Percentiles rank a stretch among this genome's conserved stretches.
phyloP scores from a whole-genome alignment of 1,284 basidiomycete genomes.

The Limonomyces culmigenus region DNA sequence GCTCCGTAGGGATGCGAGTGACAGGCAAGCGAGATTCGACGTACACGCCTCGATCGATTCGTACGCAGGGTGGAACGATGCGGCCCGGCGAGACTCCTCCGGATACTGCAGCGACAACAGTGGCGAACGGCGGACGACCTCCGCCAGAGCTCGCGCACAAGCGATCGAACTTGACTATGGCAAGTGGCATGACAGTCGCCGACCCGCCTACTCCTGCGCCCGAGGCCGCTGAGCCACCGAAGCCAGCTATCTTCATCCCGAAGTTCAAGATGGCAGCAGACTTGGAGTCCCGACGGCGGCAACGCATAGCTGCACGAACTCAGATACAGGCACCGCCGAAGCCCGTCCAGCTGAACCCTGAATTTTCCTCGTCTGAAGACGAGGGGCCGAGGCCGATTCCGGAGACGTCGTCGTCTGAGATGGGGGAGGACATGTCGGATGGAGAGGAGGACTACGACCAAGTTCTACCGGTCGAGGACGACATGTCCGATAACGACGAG shows the following conservation, averaged over 20 bases:
- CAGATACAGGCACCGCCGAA: constrained; percentile 6
- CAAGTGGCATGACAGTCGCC: constrained; percentile 7
- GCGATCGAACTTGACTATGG: neutral
- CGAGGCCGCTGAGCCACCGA: constrained; percentile 5
- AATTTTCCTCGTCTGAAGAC: constrained; percentile 26
- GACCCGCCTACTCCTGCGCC: constrained; percentile 3
- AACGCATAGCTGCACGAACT: constrained; percentile 30
- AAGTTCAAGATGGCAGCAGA: constrained; percentile 63
- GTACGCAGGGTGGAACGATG: too few species aligned
- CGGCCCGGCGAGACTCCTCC: constrained; percentile 17
- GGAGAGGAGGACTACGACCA: constrained; percentile 41
- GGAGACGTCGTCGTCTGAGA: constrained; percentile 19
- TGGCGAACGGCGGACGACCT: constrained; percentile 3
- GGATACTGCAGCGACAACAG: constrained; percentile 5
- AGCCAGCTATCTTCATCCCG: constrained; percentile 35
- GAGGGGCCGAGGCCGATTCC: constrained; percentile 11
- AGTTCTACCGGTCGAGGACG: constrained; percentile 25
- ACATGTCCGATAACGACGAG: constrained; percentile 46
- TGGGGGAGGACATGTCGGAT: constrained; percentile 22
- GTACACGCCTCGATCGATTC: too few species aligned
- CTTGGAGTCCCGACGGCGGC: constrained; percentile 53
- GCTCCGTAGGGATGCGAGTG: constrained; percentile 16
- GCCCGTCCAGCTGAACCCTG: constrained; percentile 20
- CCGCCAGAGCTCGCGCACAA: too few species aligned
- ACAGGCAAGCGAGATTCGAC: constrained; percentile 23